Evolutionary conservation across 257 asterid species (phyloP).

Genomic region (Rauvolfia tetraphylla): DNA sequence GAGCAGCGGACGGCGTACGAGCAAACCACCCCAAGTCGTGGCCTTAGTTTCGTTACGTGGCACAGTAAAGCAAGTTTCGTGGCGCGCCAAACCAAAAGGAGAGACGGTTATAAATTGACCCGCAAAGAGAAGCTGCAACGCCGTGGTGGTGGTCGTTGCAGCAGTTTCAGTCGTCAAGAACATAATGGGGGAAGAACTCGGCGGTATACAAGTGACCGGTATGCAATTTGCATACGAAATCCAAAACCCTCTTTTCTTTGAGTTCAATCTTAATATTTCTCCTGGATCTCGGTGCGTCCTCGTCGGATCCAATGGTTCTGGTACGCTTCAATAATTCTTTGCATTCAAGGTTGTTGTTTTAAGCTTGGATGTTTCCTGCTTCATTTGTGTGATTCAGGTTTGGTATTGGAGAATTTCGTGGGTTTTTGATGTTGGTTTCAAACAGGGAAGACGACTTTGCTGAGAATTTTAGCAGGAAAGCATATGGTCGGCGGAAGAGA

Average conservation of each 20-base stretch:
- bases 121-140: neutral
- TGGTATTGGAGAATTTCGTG: neutral
- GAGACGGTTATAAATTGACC: constrained; percentile 14
- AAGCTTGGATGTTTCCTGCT: neutral
- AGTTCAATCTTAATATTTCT: constrained; percentile 53
- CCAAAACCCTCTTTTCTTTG: constrained; percentile 62
- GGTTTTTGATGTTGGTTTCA: constrained; percentile 6
- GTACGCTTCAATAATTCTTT: constrained; percentile 24
- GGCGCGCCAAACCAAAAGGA: constrained; percentile 8
- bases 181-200: constrained; percentile 32
- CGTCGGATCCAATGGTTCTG: constrained; percentile 98
- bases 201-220: constrained; percentile 61
- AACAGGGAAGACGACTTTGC: constrained; percentile 82
- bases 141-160: neutral
- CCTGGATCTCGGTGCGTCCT: constrained; percentile 92
- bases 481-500: constrained; percentile 97
- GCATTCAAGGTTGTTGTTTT: neutral
- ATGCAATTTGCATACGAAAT: constrained; percentile 85
- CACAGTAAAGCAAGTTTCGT: neutral
- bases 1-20: too few relatives aligned
- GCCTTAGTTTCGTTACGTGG: too few relatives aligned
- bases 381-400: neutral
- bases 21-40: too few relatives aligned
- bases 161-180: neutral
- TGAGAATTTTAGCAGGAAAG: constrained; percentile 95